Evolutionary conservation across 306 rosid genomes (phyloP).

Genomic region (Adenanthera pavonina): DNA sequence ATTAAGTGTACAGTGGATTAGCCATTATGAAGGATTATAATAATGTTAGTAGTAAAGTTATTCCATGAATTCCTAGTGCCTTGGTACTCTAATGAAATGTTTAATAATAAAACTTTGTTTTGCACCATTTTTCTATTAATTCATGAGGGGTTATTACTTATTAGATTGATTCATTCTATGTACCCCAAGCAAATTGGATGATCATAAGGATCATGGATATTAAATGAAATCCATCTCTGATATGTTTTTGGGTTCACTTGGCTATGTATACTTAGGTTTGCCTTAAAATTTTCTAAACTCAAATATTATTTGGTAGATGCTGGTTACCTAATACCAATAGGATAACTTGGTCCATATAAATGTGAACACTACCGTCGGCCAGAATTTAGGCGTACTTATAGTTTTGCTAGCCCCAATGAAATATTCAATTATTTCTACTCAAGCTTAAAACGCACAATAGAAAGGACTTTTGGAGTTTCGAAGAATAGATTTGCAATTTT

Average conservation of each 20-base stretch:
- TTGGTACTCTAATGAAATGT: constrained; percentile 4
- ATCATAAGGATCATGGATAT: not conserved
- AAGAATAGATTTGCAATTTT: too few species aligned
- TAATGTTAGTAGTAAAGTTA: constrained; percentile 14
- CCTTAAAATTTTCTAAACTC: not conserved
- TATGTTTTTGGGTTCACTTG: not conserved
- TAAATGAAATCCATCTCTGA: not conserved
- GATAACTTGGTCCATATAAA: too few species aligned
- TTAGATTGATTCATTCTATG: not conserved
- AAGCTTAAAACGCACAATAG: too few species aligned
- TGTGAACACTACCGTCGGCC: too few species aligned
- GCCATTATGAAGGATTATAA: not conserved
- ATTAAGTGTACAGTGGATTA: constrained; percentile 7
- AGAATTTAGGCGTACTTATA: too few species aligned
- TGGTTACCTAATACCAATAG: too few species aligned
- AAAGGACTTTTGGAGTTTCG: too few species aligned
- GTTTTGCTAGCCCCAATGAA: too few species aligned
- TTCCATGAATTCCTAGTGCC: not conserved
- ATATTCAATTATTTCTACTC: too few species aligned
- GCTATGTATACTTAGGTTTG: not conserved
- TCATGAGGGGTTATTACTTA: not conserved
- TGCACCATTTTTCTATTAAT: not conserved
- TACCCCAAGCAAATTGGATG: not conserved
- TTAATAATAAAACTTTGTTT: not conserved
- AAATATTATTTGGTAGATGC: not conserved